Percentiles rank a stretch among this genome's conserved stretches.
Conservation (phyloP, 345 rosid genomes). For the Nephelium lappaceum region DNA sequence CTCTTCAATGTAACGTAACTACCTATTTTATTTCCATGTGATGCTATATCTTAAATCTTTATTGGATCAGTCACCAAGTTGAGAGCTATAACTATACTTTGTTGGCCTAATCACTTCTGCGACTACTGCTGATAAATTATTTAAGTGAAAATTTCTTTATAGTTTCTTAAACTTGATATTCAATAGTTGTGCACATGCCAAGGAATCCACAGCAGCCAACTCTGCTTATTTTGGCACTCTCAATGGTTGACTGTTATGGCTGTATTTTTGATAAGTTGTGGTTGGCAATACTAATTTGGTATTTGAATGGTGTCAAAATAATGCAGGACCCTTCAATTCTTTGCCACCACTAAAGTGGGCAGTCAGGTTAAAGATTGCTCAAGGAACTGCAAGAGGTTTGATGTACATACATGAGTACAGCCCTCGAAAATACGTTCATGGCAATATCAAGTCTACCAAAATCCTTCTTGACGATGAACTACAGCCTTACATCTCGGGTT, state of each 20-base stretch:
- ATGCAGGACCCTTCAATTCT: constrained; percentile 53
- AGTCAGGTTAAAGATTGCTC: constrained; percentile 77
- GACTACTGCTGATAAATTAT: background rate
- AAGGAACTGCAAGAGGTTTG: constrained; percentile 87
- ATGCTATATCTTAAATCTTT: too few species aligned
- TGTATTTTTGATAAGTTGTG: background rate
- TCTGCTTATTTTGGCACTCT: background rate
- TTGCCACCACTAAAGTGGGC: constrained; percentile 67
- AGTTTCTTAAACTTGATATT: too few species aligned
- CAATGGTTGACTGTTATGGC: background rate
- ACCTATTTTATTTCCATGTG: too few species aligned
- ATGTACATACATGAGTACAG: constrained; percentile 78
- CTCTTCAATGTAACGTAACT: background rate
- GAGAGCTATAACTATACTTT: background rate
- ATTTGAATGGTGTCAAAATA: background rate
- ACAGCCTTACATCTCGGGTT: constrained; percentile 79
- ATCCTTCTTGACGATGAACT: constrained; percentile 82
- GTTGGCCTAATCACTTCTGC: background rate
- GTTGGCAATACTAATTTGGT: background rate
- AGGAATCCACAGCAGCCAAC: background rate
- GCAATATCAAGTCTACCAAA: constrained; percentile 82
- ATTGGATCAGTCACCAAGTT: too few species aligned
- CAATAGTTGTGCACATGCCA: background rate
- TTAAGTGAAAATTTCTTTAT: too few species aligned
- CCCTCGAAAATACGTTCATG: constrained; percentile 76